Conservation (phyloP, 805 yeast genomes). For the Candida multigemmis region DNA sequence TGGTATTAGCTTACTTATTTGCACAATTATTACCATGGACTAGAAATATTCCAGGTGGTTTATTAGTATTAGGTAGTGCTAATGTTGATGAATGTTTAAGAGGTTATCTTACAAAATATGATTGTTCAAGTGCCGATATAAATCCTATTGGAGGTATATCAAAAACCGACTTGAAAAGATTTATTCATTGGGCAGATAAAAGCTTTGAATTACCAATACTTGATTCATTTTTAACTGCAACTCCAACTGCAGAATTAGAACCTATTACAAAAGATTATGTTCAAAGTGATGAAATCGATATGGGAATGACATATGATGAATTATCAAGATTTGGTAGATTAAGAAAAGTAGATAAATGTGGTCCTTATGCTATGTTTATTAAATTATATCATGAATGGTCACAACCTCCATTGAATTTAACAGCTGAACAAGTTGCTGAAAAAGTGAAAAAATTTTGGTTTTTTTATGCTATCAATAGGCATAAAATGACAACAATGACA, state of each 20-base stretch:
- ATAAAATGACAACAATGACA: conserved; percentile 94
- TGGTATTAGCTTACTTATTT: conserved; percentile 89
- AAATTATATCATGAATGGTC: conserved; percentile 90
- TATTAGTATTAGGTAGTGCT: conserved; percentile 89
- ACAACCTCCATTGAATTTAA: conserved; percentile 49
- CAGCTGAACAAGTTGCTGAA: conserved; percentile 79
- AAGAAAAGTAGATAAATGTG: conserved; percentile 89
- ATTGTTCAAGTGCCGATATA: conserved; percentile 93
- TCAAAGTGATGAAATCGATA: conserved; percentile 93
- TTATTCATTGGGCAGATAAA: conserved; percentile 69
- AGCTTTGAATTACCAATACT: conserved; percentile 72
- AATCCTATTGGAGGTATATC: conserved; percentile 99
- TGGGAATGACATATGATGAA: conserved; percentile 98
- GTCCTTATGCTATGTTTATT: conserved; percentile 92
- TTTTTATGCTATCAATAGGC: conserved; percentile 91
- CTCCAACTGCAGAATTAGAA: conserved; percentile 97
- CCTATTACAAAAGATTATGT: conserved; percentile 90
- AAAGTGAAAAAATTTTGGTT: conserved; percentile 91
- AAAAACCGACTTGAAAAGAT: conserved; percentile 81
- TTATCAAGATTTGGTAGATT: conserved; percentile 83
- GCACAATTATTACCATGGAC: conserved; percentile 97
- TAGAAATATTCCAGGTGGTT: conserved; percentile 65
- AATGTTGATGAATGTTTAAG: conserved; percentile 95
- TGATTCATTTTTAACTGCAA: conserved; percentile 72
- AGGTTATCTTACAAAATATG: conserved; percentile 94